Evolutionary conservation across 106 monocot genomes (phyloP).

Genomic region (Dendrobium huoshanense): DNA sequence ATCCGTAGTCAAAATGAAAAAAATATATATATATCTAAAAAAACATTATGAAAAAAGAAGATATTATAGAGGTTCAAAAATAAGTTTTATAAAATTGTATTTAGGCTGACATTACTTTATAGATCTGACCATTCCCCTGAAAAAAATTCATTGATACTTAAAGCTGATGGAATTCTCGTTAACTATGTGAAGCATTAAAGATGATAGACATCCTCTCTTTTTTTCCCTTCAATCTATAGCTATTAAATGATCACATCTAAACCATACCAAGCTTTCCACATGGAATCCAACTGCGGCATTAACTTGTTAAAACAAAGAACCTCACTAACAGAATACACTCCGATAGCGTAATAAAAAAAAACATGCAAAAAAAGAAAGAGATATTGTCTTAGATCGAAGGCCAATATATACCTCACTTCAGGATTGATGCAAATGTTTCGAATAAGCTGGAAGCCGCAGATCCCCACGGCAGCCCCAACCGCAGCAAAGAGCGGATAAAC

Average conservation of each 20-base stretch:
- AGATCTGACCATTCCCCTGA: no score
- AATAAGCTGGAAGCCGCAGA: constrained; percentile 42
- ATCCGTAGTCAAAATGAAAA: not conserved
- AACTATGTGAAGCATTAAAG: not conserved
- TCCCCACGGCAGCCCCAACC: constrained; percentile 46
- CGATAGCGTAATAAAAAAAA: not conserved
- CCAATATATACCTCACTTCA: constrained; percentile 22
- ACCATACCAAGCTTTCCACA: not conserved
- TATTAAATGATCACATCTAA: not conserved
- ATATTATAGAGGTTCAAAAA: not conserved
- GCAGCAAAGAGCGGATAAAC: constrained; percentile 60
- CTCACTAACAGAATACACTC: not conserved
- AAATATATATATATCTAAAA: not conserved
- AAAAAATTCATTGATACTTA: not conserved
- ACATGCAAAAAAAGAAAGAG: not conserved
- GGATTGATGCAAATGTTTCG: constrained; percentile 57
- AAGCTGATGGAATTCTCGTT: not conserved
- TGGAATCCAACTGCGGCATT: not conserved
- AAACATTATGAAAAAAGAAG: not conserved
- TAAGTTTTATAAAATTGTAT: not conserved
- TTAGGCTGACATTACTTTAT: not conserved
- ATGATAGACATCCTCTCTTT: not conserved
- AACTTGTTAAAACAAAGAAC: not conserved
- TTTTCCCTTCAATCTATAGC: not conserved
- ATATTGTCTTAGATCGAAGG: not conserved